phyloP scores from a whole-genome alignment of 441 rosid species.

The Pelargonium australe region DNA sequence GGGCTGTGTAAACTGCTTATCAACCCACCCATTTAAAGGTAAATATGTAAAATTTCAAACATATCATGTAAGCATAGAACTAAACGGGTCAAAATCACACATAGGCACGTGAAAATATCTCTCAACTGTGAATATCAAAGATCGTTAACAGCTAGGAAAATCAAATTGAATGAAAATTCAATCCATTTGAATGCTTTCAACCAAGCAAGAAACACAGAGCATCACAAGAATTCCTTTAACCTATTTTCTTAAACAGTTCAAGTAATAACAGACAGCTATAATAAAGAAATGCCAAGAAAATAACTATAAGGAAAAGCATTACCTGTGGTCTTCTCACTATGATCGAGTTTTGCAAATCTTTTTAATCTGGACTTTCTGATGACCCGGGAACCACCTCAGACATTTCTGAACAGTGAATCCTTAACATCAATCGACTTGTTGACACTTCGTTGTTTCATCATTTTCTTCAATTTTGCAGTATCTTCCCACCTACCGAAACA shows the following conservation, averaged over 20 bases:
- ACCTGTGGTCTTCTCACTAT: neutral
- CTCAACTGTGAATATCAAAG: too few species aligned
- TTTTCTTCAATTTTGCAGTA: slow-evolving; percentile 38
- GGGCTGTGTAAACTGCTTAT: too few species aligned
- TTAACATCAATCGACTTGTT: slow-evolving; percentile 49
- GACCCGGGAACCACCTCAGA: neutral
- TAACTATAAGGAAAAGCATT: neutral
- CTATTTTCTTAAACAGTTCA: neutral
- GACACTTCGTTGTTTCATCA: slow-evolving; percentile 40
- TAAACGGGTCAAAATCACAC: too few species aligned
- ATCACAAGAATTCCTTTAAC: neutral
- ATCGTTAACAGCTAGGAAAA: too few species aligned
- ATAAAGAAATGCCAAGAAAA: neutral
- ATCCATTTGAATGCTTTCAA: too few species aligned
- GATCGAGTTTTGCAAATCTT: neutral
- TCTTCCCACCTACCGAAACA: slow-evolving; percentile 44
- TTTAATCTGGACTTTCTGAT: neutral
- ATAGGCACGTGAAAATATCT: too few species aligned
- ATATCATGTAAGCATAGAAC: too few species aligned
- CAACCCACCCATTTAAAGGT: too few species aligned
- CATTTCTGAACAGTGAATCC: slow-evolving; percentile 9
- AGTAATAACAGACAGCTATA: neutral
- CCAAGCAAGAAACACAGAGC: too few species aligned
- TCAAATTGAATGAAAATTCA: too few species aligned
- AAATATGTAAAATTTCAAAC: too few species aligned